Base-by-base conservation (phyloP, 2,329 filamentous ascomycete species). In the Botryotinia calthae region DNA sequence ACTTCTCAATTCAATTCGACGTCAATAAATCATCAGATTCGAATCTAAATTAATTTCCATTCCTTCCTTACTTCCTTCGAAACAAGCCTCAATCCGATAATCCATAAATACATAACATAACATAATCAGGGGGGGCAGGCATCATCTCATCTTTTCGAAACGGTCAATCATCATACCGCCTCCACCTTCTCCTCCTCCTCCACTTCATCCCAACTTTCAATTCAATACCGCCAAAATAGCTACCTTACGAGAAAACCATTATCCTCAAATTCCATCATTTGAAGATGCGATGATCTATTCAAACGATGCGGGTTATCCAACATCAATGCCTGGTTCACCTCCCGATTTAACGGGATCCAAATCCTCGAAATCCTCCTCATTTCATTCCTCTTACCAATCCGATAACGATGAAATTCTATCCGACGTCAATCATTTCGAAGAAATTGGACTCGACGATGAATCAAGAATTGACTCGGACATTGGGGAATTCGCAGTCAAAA, bases 301-400 rank as follows among this genome's bases (percentile, higher is more conserved):
- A 51, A 76, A 76, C 72, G 72, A 79, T 76, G 76, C 74, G 71
- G 73, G 46, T 51, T 74, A 74, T 59, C 73, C 66, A 64, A 72
- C 74, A 46, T 72, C 77, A 67, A 80, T 78, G 75, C 90, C 91
- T 64, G 88, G 87, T 81, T 93, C 92, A 76, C 91, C 91, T 73
- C 92, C 92, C 74, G 93, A 93, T 79, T 89, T 97, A 83, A 93
- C 92, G 66, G 87, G 87, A 77, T 97, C 93, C 74, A 97, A 95
- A 82, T 96, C 93, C 75, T 97, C 93, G 76, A 97, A 96, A 83
- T 94, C 94, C 42, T 97, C 93, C 8, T 97, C 94, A 67, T 92
- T 95, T 79, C 91, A 91, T 78, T 97, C 94, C 54, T 90, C 92
- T 72, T 90, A 88, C 75, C 91, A 90, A 70, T 84, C 89, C 79